Conservation (phyloP, 768 basidiomycete species). For the Roridomyces roridus region DNA sequence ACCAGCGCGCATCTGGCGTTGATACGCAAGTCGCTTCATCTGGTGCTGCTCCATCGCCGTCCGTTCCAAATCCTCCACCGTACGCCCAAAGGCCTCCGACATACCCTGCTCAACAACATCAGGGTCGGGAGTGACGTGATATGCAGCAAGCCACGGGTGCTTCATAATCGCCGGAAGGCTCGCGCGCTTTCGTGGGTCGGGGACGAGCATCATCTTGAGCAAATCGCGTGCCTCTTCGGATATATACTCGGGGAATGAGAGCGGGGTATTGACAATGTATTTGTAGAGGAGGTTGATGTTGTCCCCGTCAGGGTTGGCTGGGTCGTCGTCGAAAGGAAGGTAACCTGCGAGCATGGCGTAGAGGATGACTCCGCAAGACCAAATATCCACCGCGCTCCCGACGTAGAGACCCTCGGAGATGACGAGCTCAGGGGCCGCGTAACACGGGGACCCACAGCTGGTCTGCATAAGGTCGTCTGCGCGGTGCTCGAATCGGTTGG, state of each 20-base stretch:
- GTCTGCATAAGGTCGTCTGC: slow-evolving; percentile 98
- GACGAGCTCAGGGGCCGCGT: slow-evolving; percentile 97
- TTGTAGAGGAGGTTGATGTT: slow-evolving; percentile 99
- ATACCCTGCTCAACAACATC: slow-evolving; percentile 36
- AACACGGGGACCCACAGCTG: slow-evolving; percentile 95
- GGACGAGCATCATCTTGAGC: slow-evolving; percentile 91
- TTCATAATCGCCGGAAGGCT: slow-evolving; percentile 81
- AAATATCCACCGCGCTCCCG: slow-evolving; percentile 97
- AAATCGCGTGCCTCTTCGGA: slow-evolving; percentile 84
- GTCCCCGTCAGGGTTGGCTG: slow-evolving; percentile 97
- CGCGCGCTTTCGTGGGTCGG: slow-evolving; percentile 83
- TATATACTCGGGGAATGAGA: slow-evolving; percentile 97
- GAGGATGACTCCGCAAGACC: slow-evolving; percentile 94
- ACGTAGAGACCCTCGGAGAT: slow-evolving; percentile 97
- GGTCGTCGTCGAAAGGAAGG: slow-evolving; percentile 99
- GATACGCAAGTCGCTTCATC: slow-evolving; percentile 81
- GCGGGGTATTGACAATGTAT: slow-evolving; percentile 96
- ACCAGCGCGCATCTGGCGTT: slow-evolving; percentile 75
- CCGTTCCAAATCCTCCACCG: slow-evolving; percentile 79
- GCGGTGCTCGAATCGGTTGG: slow-evolving; percentile 94
- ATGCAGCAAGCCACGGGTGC: slow-evolving; percentile 85
- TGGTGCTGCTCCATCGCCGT: slow-evolving; percentile 86
- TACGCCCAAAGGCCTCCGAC: slow-evolving; percentile 62
- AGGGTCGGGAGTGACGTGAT: slow-evolving; percentile 44
- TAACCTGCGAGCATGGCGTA: slow-evolving; percentile 98